Conservation (phyloP, 2,329 filamentous ascomycete genomes). For the Colletotrichum aenigma region DNA sequence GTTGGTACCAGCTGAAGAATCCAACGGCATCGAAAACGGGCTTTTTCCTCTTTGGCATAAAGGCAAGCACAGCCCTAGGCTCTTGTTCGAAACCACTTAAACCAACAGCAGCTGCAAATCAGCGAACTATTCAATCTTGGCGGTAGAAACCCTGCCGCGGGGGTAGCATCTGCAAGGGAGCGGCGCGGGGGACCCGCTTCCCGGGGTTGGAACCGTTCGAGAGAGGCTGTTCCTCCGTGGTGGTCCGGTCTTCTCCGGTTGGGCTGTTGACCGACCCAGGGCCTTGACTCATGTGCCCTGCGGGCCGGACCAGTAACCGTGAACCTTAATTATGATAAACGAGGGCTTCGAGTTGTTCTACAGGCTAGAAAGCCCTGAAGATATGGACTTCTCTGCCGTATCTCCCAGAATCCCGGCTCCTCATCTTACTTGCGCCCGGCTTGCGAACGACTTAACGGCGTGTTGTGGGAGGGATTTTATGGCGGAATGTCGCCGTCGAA, state of each 20-base stretch:
- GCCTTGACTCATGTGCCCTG: conserved; percentile 6
- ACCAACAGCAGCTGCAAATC: not conserved
- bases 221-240: not conserved
- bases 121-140: not conserved
- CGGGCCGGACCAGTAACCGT: not conserved
- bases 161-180: not conserved
- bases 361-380: not conserved
- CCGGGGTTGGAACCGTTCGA: not conserved
- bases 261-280: not conserved
- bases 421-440: not conserved
- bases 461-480: not conserved
- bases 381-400: not conserved
- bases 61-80: not conserved
- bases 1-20: not conserved
- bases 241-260: not conserved
- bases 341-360: not conserved
- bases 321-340: not conserved
- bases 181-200: not conserved
- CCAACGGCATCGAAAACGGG: not conserved
- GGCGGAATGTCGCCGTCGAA: not conserved
- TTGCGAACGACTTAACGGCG: not conserved
- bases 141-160: not conserved
- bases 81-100: not conserved
- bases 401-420: not conserved
- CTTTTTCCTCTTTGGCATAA: not conserved